Evolutionary conservation across 2,329 filamentous ascomycete genomes (phyloP).

Genomic region (Verticillium dahliae): DNA sequence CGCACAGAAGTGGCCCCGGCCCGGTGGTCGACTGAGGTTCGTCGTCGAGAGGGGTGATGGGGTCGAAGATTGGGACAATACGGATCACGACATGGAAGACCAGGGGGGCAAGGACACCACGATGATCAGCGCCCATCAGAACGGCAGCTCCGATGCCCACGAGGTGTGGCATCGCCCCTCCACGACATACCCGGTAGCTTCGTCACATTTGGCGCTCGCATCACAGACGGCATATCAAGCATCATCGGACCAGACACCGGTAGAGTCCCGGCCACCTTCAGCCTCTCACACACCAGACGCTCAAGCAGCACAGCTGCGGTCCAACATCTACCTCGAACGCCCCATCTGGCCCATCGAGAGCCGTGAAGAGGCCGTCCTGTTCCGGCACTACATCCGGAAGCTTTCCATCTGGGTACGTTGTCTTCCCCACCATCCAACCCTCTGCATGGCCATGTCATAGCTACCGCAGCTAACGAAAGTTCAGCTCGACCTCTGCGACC

Average conservation of each 20-base stretch:
- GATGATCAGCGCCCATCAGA: background rate
- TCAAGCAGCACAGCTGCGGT: conserved; percentile 2
- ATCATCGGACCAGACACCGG: background rate
- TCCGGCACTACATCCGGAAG: conserved; percentile 27
- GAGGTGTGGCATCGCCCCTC: background rate
- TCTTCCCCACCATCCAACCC: background rate
- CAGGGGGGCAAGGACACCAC: background rate
- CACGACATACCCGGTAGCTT: background rate
- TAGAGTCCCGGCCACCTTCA: conserved; percentile 2
- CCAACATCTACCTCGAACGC: conserved; percentile 11
- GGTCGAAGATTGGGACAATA: background rate
- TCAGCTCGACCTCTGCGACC: conserved; percentile 36
- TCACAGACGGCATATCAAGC: background rate
- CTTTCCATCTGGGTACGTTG: conserved; percentile 25
- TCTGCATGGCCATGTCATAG: background rate
- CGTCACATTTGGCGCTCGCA: background rate
- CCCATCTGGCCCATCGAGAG: conserved; percentile 20
- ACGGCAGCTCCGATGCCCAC: background rate
- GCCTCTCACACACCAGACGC: conserved; percentile 7
- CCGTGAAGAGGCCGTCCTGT: conserved; percentile 23
- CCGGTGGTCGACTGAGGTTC: background rate
- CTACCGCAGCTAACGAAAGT: background rate
- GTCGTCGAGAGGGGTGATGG: background rate
- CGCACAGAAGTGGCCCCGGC: background rate
- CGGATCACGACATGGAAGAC: no score